Evolutionary conservation across 495 filamentous ascomycete genomes (phyloP).

Genomic region (Neurospora africana): DNA sequence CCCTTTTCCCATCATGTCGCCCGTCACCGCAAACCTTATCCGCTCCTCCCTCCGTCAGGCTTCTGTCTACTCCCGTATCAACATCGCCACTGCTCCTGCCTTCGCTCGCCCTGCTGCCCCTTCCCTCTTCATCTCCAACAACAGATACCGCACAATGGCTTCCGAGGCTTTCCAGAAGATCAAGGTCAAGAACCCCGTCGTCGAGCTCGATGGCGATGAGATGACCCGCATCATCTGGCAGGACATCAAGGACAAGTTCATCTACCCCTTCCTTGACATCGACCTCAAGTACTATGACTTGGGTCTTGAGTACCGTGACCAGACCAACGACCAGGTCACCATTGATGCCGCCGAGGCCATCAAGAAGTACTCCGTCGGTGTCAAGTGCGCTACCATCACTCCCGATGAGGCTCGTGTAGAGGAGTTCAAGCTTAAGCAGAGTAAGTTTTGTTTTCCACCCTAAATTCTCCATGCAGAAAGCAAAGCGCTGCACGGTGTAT

Average conservation of each 20-base stretch:
- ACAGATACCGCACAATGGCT: slow-evolving; percentile 31
- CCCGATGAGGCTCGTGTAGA: slow-evolving; percentile 92
- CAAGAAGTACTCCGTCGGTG: slow-evolving; percentile 95
- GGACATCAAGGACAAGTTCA: slow-evolving; percentile 97
- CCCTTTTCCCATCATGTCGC: slow-evolving; percentile 17
- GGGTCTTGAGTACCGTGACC: slow-evolving; percentile 85
- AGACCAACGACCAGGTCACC: slow-evolving; percentile 94
- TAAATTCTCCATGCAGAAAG: background rate
- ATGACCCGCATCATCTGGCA: slow-evolving; percentile 99
- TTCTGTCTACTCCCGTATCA: slow-evolving; percentile 4
- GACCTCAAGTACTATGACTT: slow-evolving; percentile 99
- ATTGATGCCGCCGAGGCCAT: slow-evolving; percentile 91
- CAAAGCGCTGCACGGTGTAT: background rate
- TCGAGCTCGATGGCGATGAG: slow-evolving; percentile 97
- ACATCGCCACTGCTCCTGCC: background rate
- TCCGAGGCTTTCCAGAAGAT: slow-evolving; percentile 52
- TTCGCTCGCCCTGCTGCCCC: slow-evolving; percentile 3
- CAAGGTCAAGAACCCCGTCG: slow-evolving; percentile 94
- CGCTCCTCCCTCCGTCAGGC: slow-evolving; percentile 19
- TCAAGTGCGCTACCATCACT: slow-evolving; percentile 99
- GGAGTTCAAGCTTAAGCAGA: slow-evolving; percentile 98
- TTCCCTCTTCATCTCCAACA: slow-evolving; percentile 14
- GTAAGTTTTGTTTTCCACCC: slow-evolving; percentile 33
- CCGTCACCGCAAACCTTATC: slow-evolving; percentile 18
- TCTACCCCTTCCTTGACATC: slow-evolving; percentile 86